These are phyloP conservation scores for Leccinum colubrinum DNA, from an alignment of 1,284 basidiomycete species.

Conservation along the genomic window DNA sequence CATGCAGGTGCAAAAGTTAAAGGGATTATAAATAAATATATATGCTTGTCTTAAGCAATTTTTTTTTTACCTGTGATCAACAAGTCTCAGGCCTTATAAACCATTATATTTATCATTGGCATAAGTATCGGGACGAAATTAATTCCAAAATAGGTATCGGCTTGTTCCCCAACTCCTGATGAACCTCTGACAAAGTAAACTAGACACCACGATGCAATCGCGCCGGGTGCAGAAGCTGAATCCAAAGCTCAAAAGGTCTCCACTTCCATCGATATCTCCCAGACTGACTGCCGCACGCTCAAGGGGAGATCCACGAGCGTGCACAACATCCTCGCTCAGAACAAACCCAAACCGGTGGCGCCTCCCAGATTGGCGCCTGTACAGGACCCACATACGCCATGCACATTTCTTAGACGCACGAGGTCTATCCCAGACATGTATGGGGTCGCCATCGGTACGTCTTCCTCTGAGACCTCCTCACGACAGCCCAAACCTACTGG, in stretches of 20 bases:
- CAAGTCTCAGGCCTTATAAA: too few relatives aligned
- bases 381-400: too few relatives aligned
- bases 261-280: slow-evolving; percentile 1
- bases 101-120: too few relatives aligned
- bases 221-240: too few relatives aligned
- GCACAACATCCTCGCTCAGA: slow-evolving; percentile 54
- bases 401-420: slow-evolving; percentile 18
- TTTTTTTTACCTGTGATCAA: too few relatives aligned
- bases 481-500: slow-evolving; percentile 39
- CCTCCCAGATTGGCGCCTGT: not conserved
- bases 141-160: too few relatives aligned
- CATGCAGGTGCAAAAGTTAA: too few relatives aligned
- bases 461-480: slow-evolving; percentile 24
- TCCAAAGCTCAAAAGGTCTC: too few relatives aligned
- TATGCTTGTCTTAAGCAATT: too few relatives aligned
- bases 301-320: slow-evolving; percentile 60
- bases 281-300: slow-evolving; percentile 20
- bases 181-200: slow-evolving; percentile 8
- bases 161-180: too few relatives aligned
- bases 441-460: slow-evolving; percentile 29
- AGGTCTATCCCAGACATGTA: slow-evolving; percentile 67
- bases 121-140: too few relatives aligned
- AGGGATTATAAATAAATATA: too few relatives aligned
- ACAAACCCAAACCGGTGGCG: slow-evolving; percentile 44
- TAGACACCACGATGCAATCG: slow-evolving; percentile 49